Conservation (phyloP, 2,329 filamentous ascomycete genomes). For the Niveomyces coronatus region DNA sequence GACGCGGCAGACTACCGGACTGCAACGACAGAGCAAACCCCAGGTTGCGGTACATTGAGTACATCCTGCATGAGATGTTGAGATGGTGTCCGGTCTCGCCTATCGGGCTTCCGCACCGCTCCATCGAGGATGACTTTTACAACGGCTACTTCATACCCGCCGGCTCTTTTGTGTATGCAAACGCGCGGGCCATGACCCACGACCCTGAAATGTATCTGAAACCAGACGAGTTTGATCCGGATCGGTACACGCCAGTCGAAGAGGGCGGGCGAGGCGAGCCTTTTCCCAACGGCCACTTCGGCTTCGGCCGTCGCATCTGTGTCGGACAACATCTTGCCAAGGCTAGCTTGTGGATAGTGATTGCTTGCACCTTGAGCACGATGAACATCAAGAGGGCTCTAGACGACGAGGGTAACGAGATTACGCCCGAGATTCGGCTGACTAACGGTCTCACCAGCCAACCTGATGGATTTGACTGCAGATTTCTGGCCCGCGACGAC, state of each 20-base stretch:
- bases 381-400: constrained; percentile 23
- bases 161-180: constrained; percentile 35
- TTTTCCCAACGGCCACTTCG: constrained; percentile 36
- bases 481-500: constrained; percentile 16
- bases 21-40: constrained; percentile 30
- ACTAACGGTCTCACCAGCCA: constrained; percentile 19
- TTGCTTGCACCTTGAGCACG: constrained; percentile 29
- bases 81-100: constrained; percentile 36
- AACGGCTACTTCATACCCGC: constrained; percentile 45
- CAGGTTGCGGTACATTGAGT: constrained; percentile 32
- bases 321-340: constrained; percentile 40
- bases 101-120: constrained; percentile 43
- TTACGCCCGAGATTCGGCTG: constrained; percentile 19
- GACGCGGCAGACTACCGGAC: constrained; percentile 31
- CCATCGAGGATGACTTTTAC: constrained; percentile 45
- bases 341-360: constrained; percentile 30
- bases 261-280: constrained; percentile 34
- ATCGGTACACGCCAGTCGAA: constrained; percentile 27
- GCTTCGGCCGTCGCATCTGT: constrained; percentile 42
- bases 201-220: constrained; percentile 29
- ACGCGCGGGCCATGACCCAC: constrained; percentile 33
- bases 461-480: constrained; percentile 17
- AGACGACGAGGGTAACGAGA: constrained; percentile 24
- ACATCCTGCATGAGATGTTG: constrained; percentile 35
- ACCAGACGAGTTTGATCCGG: constrained; percentile 35